Percentiles rank a stretch among this genome's conserved stretches.
Evolutionary conservation across 495 filamentous ascomycete genomes (phyloP).

Genomic region (Penicillium subrubescens): DNA sequence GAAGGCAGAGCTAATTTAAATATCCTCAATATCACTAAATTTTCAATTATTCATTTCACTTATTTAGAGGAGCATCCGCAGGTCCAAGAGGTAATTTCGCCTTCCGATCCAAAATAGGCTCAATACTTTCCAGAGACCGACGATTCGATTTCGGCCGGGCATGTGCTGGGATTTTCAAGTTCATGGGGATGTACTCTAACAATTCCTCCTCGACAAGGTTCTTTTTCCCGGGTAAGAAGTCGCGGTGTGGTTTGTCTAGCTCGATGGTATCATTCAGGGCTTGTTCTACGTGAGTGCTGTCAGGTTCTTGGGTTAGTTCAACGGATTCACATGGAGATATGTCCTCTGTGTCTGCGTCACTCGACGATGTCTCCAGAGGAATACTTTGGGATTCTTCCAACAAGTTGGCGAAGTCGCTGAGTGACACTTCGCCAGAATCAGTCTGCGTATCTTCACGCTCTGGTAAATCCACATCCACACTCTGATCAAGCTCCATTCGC

Average conservation of each 20-base stretch:
- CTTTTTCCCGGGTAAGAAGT: neutral
- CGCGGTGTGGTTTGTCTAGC: neutral
- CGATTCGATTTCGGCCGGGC: neutral
- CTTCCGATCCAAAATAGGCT: constrained; percentile 2
- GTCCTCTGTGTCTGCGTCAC: neutral
- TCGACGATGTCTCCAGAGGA: neutral
- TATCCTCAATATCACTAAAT: too few species aligned
- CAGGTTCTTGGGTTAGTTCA: neutral
- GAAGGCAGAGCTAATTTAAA: too few species aligned
- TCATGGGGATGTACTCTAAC: neutral
- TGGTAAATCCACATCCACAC: neutral
- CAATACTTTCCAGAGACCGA: neutral
- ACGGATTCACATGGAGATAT: neutral
- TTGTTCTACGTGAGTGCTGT: neutral
- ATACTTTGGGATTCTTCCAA: neutral
- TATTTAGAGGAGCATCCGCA: neutral
- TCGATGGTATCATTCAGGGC: neutral
- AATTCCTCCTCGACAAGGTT: neutral
- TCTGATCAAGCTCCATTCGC: neutral
- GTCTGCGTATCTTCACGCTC: neutral
- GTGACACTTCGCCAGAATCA: neutral
- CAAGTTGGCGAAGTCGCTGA: neutral
- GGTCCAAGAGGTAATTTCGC: neutral
- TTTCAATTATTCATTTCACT: neutral
- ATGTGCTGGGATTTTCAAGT: neutral